Percentiles rank a stretch among this genome's conserved stretches.
Evolutionary conservation across 768 basidiomycete genomes (phyloP).

Genomic region (Kwoniella sp.): DNA sequence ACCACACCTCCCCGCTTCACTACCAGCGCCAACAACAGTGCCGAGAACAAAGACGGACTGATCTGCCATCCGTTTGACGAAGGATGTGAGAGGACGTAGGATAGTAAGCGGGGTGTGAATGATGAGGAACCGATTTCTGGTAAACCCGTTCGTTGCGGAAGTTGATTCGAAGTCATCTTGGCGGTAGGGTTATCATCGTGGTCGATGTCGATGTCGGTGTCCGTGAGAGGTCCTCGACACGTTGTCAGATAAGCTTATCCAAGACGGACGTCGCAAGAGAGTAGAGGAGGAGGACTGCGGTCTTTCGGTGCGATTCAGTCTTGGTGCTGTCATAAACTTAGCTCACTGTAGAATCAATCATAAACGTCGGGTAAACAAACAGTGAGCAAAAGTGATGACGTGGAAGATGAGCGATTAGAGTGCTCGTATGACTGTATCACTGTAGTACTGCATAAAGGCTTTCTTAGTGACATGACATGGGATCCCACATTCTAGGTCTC

Average conservation of each 20-base stretch:
- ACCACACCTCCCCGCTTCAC: constrained; percentile 36
- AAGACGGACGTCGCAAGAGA: too few species aligned
- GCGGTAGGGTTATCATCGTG: neutral
- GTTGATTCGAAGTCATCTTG: neutral
- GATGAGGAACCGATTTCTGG: constrained; percentile 6
- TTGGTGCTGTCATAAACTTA: too few species aligned
- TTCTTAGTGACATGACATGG: too few species aligned
- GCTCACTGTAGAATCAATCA: too few species aligned
- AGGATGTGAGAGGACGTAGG: constrained; percentile 13
- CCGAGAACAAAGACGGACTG: constrained; percentile 32
- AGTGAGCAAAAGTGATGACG: constrained; percentile 15
- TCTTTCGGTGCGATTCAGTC: too few species aligned
- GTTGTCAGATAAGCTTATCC: too few species aligned
- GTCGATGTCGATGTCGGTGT: neutral
- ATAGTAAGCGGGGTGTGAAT: constrained; percentile 28
- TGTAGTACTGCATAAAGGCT: too few species aligned
- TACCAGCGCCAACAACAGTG: constrained; percentile 29
- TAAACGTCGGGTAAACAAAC: constrained; percentile 2
- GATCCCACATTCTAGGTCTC: too few species aligned
- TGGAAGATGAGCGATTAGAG: constrained; percentile 12
- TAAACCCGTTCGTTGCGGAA: neutral
- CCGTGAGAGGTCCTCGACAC: too few species aligned
- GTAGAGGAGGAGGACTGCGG: too few species aligned
- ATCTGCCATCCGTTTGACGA: constrained; percentile 30
- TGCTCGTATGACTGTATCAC: too few species aligned